Conservation (phyloP, 352 stramenopile species). For the Phytophthora pluvialis region DNA sequence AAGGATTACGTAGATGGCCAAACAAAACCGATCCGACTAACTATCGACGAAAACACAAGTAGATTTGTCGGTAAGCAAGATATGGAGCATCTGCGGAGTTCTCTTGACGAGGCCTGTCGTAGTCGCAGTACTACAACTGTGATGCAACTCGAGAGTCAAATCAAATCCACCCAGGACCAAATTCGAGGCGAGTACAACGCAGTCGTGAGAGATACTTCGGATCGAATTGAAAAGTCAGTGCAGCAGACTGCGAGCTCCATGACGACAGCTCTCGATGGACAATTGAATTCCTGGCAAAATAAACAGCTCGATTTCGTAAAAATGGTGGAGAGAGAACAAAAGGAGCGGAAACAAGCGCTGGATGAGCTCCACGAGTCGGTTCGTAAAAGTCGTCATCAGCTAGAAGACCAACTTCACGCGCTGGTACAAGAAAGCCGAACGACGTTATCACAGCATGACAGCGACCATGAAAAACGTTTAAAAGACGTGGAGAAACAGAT, state of each 20-base stretch:
- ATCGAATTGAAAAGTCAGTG: slow-evolving; percentile 26
- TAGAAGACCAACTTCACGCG: slow-evolving; percentile 60
- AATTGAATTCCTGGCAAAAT: slow-evolving; percentile 33
- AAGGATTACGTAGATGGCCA: slow-evolving; percentile 34
- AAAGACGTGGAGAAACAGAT: slow-evolving; percentile 39
- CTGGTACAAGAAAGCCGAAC: slow-evolving; percentile 46
- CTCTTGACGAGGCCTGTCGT: slow-evolving; percentile 28
- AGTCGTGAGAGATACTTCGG: slow-evolving; percentile 11
- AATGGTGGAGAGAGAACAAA: slow-evolving; percentile 53
- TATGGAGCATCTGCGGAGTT: slow-evolving; percentile 24
- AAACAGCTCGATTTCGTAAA: slow-evolving; percentile 41
- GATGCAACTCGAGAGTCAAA: slow-evolving; percentile 19
- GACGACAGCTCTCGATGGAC: slow-evolving; percentile 28
- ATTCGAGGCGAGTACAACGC: slow-evolving; percentile 27
- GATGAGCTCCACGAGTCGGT: slow-evolving; percentile 51
- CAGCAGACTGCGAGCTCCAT: slow-evolving; percentile 25
- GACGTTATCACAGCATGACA: slow-evolving; percentile 34
- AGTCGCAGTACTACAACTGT: slow-evolving; percentile 15
- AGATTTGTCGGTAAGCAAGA: slow-evolving; percentile 28
- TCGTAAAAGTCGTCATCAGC: slow-evolving; percentile 47
- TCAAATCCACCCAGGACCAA: slow-evolving; percentile 22
- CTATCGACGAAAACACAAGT: slow-evolving; percentile 17
- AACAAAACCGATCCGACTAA: slow-evolving; percentile 16
- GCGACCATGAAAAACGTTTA: slow-evolving; percentile 44
- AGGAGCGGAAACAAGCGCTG: slow-evolving; percentile 48